Base-by-base conservation (phyloP, 2,329 filamentous ascomycete species). In the Stagonosporopsis cucurbitacearum region DNA sequence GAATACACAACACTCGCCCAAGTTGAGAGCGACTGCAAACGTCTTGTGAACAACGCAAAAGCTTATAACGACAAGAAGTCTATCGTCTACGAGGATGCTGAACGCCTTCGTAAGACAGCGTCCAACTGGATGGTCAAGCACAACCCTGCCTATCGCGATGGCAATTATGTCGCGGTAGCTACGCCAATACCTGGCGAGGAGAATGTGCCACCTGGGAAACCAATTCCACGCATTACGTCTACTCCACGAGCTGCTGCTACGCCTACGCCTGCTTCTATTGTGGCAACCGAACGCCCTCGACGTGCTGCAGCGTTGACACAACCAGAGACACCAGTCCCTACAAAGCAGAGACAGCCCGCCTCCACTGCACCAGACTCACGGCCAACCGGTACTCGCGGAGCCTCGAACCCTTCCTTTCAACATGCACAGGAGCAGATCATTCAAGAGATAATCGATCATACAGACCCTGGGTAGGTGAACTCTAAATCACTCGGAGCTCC, bases 41-140 rank as follows among this genome's bases (percentile, higher is more conserved):
- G 92, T 60, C 90, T 96, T 83, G 89, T 96, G 51, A 84, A 86
- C 62, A 96, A 96, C 70, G 91, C 90, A 32, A 96, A 96, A 75
- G 87, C 91, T 50, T 95, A 86, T 77, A 94, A 94, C 69, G 82
- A 88, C 57, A 88, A 88, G 64, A 84, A 83, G 39, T 91, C 90
- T 0, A 79, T 86, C 54, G 82, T 89, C 33, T 94, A 89, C 70
- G 88, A 92, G 39, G 92, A 96, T 78, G 91, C 92, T 8, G 92
- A 96, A 75, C 86, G 91, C 44, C 85, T 96, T 41, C 85, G 92
- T 42, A 96, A 96, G 77, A 88, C 91, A 3, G 82, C 94, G 36
- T 93, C 90, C 73, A 94, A 93, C 68, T 92, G 87, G 74, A 96
- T 96, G 92, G 88, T 88, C 52, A 90, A 90, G 73, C 84, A 88